Evolutionary conservation across 2,329 filamentous ascomycete species (phyloP), one percentile per base, ranked within the genome.

Genomic region (Microdochium trichocladiopsis): DNA sequence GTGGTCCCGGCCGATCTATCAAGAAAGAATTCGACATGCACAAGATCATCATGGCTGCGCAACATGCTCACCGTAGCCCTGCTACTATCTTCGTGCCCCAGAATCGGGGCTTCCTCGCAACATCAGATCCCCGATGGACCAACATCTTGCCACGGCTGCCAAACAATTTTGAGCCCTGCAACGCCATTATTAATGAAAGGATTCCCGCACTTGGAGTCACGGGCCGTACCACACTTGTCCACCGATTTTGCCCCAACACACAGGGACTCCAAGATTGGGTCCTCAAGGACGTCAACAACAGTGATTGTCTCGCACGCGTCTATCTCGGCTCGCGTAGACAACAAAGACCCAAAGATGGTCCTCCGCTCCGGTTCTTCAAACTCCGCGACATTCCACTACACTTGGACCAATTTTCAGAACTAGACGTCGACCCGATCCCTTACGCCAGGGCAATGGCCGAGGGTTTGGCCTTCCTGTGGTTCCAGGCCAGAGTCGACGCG

Each of bases 351-450:
- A 49, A 24, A 18, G 4, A 37, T 6, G 33, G 33, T 6, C 33
- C 6, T 6, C 33, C 6, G 6, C 33, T 53, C 22, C 50, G 48
- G 8, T 52, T 59, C 50, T 74, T 74, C 55, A 72, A 63, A 18
- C 60, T 82, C 0, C 68, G 73, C 1, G 82, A 83, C 52, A 75
- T 72, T 21, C 72, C 72, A 0, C 65, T 82, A 0, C 69, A 79
- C 53, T 16, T 75, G 0, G 71, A 82, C 51, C 74, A 82, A 52
- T 72, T 81, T 61, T 67, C 75, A 23, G 60, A 68, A 0, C 58
- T 81, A 0, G 60, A 57, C 0, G 60, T 80, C 0, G 55, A 67
- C 1, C 23, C 51, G 1, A 4, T 50, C 0, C 55, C 63, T 0
- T 79, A 77, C 54, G 72, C 75, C 0, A 51, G 51, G 1, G 62